Conservation (phyloP, 345 rosid species). For the Carallia brachiata region DNA sequence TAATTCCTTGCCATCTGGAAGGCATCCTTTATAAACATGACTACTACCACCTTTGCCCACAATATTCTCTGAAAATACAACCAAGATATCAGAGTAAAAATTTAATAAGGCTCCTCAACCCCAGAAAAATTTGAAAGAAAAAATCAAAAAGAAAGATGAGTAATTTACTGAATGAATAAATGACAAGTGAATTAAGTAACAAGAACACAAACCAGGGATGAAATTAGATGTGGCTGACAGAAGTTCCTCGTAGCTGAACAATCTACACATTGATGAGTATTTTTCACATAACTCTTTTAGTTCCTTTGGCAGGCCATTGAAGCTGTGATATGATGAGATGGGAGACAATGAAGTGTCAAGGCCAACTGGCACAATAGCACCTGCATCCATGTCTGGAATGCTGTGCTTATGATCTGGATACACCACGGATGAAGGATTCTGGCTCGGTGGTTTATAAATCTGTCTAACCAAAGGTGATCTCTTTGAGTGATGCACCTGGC, state of each 20-base stretch:
- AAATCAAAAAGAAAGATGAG: neutral
- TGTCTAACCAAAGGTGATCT: conserved; percentile 50
- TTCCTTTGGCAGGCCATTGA: conserved; percentile 48
- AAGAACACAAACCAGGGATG: conserved; percentile 50
- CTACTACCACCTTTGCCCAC: conserved; percentile 96
- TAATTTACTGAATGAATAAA: neutral
- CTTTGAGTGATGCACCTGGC: conserved; percentile 31
- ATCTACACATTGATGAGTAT: conserved; percentile 75
- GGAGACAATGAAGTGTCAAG: conserved; percentile 35
- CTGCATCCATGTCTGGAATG: conserved; percentile 39
- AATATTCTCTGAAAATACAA: conserved; percentile 61
- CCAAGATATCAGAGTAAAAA: neutral
- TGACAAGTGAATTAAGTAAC: neutral
- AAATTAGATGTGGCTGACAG: conserved; percentile 64
- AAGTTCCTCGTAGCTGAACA: conserved; percentile 78
- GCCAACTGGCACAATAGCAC: conserved; percentile 49
- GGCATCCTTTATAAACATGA: conserved; percentile 75
- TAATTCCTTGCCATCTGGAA: conserved; percentile 84
- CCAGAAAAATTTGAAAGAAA: no score
- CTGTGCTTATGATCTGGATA: conserved; percentile 61
- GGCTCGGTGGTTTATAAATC: conserved; percentile 50
- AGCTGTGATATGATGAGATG: conserved; percentile 40
- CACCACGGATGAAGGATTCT: conserved; percentile 51
- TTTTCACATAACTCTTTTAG: conserved; percentile 60
- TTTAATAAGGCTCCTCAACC: conserved; percentile 1